These are phyloP conservation scores for Cantharellus anzutake DNA, from an alignment of 768 basidiomycete species.

Conservation along the genomic window DNA sequence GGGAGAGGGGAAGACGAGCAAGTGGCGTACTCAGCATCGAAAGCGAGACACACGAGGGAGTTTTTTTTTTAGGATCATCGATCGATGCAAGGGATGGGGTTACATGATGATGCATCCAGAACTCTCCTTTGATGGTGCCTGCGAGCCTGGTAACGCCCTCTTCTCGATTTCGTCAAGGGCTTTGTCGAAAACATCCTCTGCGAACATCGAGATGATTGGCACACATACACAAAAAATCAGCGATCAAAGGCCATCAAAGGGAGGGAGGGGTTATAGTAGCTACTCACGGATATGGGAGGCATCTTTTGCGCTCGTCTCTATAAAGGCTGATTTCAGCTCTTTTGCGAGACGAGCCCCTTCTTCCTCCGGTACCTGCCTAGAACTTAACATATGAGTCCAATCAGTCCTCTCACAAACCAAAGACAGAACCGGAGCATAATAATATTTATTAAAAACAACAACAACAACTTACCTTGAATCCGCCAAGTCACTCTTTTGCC, in stretches of 20 bases:
- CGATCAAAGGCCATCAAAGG: background rate
- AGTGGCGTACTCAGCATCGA: too few relatives aligned
- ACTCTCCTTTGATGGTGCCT: slow-evolving; percentile 8
- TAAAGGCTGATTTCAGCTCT: slow-evolving; percentile 52
- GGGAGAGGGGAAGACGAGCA: too few relatives aligned
- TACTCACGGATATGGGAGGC: slow-evolving; percentile 75
- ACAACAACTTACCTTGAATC: slow-evolving; percentile 36
- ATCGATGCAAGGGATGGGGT: too few relatives aligned
- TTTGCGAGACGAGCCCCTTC: slow-evolving; percentile 63
- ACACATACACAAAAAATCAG: background rate
- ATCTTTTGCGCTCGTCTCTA: slow-evolving; percentile 79
- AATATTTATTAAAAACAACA: too few relatives aligned
- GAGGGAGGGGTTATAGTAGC: background rate
- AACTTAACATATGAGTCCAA: slow-evolving; percentile 9
- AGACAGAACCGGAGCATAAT: too few relatives aligned
- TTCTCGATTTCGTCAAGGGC: slow-evolving; percentile 73
- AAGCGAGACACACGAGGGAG: too few relatives aligned
- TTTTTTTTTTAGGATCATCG: too few relatives aligned
- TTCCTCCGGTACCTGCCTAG: slow-evolving; percentile 52
- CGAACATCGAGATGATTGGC: background rate
- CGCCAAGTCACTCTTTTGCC: slow-evolving; percentile 74
- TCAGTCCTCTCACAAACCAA: too few relatives aligned
- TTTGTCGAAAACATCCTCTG: slow-evolving; percentile 70
- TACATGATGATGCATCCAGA: slow-evolving; percentile 37
- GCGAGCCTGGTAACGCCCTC: slow-evolving; percentile 13